Conservation (phyloP, 2,329 filamentous ascomycete genomes). For the Pseudogymnoascus sp. region DNA sequence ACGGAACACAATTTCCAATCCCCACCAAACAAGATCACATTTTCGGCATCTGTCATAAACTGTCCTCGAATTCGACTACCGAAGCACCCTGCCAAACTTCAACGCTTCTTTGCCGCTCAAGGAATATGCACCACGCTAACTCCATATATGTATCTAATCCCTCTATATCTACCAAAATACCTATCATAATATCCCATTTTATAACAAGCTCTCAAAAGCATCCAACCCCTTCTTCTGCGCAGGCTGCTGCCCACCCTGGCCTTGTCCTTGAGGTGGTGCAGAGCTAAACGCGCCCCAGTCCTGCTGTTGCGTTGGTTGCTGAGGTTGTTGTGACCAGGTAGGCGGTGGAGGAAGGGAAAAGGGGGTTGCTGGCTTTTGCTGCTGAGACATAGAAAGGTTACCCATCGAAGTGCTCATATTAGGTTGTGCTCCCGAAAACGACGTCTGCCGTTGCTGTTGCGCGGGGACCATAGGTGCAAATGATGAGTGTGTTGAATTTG, state of each 20-base stretch:
- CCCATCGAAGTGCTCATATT: constrained; percentile 41
- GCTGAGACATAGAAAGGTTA: constrained; percentile 42
- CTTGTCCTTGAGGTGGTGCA: constrained; percentile 24
- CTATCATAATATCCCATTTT: neutral
- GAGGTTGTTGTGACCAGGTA: constrained; percentile 23
- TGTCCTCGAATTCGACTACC: neutral
- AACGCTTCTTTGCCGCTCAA: neutral
- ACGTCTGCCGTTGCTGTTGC: constrained; percentile 18
- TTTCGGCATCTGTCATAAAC: neutral
- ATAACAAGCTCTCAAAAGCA: constrained; percentile 51
- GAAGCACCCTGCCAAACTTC: neutral
- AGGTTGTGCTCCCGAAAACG: constrained; percentile 24
- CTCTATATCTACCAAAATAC: neutral
- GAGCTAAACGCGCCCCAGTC: constrained; percentile 13
- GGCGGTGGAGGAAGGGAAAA: constrained; percentile 56
- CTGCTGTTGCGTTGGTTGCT: constrained; percentile 20
- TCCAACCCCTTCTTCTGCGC: constrained; percentile 41
- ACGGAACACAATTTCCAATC: neutral
- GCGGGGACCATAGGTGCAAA: constrained; percentile 15
- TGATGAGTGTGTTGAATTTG: constrained; percentile 21
- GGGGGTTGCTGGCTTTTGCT: constrained; percentile 34
- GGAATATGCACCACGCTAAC: neutral
- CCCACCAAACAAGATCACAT: neutral
- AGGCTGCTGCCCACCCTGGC: constrained; percentile 16
- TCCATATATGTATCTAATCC: neutral